phyloP scores from a whole-genome alignment of 2,329 filamentous ascomycete species.

The Colletotrichum falcatum region DNA sequence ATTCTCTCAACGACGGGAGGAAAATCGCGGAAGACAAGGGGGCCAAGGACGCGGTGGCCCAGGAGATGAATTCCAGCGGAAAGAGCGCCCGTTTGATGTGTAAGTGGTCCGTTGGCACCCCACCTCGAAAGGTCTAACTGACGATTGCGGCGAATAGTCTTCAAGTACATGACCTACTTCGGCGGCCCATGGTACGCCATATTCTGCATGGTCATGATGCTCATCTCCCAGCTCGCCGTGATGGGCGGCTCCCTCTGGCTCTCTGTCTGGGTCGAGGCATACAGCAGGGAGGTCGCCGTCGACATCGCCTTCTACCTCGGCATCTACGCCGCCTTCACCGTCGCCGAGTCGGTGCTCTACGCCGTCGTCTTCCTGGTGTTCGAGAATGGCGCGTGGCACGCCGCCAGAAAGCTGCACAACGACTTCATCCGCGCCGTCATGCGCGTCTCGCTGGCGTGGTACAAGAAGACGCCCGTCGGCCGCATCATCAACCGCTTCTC shows the following conservation, averaged over 20 bases:
- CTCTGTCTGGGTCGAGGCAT: conserved; percentile 66
- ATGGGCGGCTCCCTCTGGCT: conserved; percentile 62
- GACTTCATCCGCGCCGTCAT: conserved; percentile 65
- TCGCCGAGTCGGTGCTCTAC: conserved; percentile 57
- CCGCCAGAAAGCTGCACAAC: conserved; percentile 64
- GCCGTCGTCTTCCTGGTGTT: conserved; percentile 60
- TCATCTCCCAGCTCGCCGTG: conserved; percentile 56
- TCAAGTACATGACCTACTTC: conserved; percentile 65
- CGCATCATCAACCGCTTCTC: conserved; percentile 68
- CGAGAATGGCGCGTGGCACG: conserved; percentile 68
- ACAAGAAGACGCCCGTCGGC: conserved; percentile 64
- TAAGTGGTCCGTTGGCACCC: conserved; percentile 46
- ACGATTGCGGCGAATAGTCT: conserved; percentile 49
- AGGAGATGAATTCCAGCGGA: conserved; percentile 61
- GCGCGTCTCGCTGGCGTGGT: conserved; percentile 68
- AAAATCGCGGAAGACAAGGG: conserved; percentile 53
- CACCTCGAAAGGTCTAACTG: conserved; percentile 26
- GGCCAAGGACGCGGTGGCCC: conserved; percentile 57
- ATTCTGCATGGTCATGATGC: conserved; percentile 53
- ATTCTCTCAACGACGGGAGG: conserved; percentile 47
- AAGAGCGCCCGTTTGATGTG: conserved; percentile 58
- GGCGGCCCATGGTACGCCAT: conserved; percentile 59
- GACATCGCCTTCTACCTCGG: conserved; percentile 64
- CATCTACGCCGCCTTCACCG: conserved; percentile 61
- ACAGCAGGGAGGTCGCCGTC: conserved; percentile 56